phyloP scores from a whole-genome alignment of 2,329 filamentous ascomycete genomes.

The Pyricularia grisea region DNA sequence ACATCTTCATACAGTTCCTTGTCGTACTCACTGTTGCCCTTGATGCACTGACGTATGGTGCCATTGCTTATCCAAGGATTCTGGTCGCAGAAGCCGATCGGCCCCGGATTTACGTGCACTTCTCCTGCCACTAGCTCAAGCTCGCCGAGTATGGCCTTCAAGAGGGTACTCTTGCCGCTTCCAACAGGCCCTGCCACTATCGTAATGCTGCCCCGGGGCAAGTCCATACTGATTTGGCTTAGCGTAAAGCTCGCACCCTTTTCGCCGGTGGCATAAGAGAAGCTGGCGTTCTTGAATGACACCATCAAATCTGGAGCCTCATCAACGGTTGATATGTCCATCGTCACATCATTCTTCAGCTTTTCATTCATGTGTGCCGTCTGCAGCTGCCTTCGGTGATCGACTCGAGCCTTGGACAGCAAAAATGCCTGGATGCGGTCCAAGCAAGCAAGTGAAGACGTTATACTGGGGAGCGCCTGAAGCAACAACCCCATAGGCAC shows the following conservation, averaged over 20 bases:
- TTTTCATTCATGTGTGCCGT: not conserved
- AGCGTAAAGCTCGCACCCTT: not conserved
- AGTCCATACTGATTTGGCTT: not conserved
- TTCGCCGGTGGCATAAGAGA: not conserved
- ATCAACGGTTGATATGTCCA: no score
- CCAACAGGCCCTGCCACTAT: conserved; percentile 31
- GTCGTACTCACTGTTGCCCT: conserved; percentile 18
- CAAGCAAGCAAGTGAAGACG: not conserved
- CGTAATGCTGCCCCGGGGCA: conserved; percentile 13
- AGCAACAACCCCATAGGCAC: not conserved
- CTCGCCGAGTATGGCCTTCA: conserved; percentile 29
- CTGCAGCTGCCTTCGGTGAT: not conserved
- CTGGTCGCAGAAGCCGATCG: conserved; percentile 33
- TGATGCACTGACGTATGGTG: conserved; percentile 28
- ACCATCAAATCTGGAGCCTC: not conserved
- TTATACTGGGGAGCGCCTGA: not conserved
- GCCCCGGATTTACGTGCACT: conserved; percentile 11
- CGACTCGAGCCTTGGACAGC: not conserved
- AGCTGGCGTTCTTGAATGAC: not conserved
- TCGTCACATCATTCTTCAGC: not conserved
- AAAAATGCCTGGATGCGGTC: not conserved
- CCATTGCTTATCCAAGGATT: conserved; percentile 32
- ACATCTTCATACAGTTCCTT: conserved; percentile 18
- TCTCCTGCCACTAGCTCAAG: conserved; percentile 15
- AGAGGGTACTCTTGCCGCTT: conserved; percentile 30